Base-by-base conservation (phyloP, 179 eudicot genomes). In the Spinacia oleracea region DNA sequence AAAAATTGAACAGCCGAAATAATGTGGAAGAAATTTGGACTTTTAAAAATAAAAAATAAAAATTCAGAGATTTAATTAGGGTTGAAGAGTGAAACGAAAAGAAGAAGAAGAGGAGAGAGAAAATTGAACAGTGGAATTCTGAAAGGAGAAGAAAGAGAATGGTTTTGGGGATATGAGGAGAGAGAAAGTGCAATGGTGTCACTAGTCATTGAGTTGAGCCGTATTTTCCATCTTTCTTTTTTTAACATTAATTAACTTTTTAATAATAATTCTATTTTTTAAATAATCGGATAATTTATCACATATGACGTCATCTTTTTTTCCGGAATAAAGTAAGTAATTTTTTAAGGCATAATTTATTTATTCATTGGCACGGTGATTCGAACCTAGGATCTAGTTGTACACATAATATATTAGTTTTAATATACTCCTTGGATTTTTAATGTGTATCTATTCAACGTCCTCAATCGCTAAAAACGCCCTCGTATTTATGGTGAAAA, bases 31-130 rank as follows among this genome's bases (percentile, higher is more conserved):
- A 3, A 67, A 70, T 40, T 51, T 18, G 3, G 66, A 29, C 14
- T 27, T 31, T 73, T 72, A 31, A 55, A 55, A 58, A 48, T 8
- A 6, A 7, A 7, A 64, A 38, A 27, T 18, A 45, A 73, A n/a
- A 55, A 55, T 21, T 6, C 8, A 46, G 38, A 63, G 74, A 45
- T 73, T 71, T 23, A 50, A 35, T 76, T 76, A 83, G 85, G 83
- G 83, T 83, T 83, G 78, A 83, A 71, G 77, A 69, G 73, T 74
- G 81, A 64, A 35, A 31, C n/a, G n/a, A n/a, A 29, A 15, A 40
- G 8, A 35, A 20, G 45, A 74, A 67, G 23, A 66, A 35, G 69
- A 40, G 74, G n/a, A 77, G 74, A 56, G 81, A 65, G 45, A 60
- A 73, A 64, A 42, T 29, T 66, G 71, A 68, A 75, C 1, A 70